Evolutionary conservation across 2,329 filamentous ascomycete species (phyloP), one percentile per base, ranked within the genome.

Genomic region (Mollisia scopiformis): DNA sequence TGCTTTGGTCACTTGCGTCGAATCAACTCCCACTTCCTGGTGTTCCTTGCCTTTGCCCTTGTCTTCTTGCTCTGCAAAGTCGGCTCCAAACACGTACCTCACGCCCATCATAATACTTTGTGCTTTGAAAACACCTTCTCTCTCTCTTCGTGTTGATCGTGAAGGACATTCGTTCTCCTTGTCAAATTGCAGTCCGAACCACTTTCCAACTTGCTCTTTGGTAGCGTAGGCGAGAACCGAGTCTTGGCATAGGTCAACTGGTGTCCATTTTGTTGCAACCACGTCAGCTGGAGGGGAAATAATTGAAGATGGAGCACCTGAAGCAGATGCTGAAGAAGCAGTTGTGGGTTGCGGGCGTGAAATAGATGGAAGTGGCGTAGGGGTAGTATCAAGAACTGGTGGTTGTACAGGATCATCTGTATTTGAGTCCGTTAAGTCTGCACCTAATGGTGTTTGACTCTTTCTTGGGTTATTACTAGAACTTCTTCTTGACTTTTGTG

Each of bases 91-190:
- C 11, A 65, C 61, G 54, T 59, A 65, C 39, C 63, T 57, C 14
- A 65, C 63, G 30, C 63, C 63, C 63, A 65, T 63, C 30, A 65
- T 21, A 21, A 65, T 59, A 46, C 59, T 53, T 47, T 35, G 52
- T 3, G 60, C 59, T 37, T 61, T 57, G 33, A 65, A 65, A 23
- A 63, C 56, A 25, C 53, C 58, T n/a, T 66, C 61, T n/a, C 43
- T 28, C 46, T 66, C 61, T 7, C 10, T 11, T 25, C 39, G 56
- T 6, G 51, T 55, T 13, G 6, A 27, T 52, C 59, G 50, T 6
- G 52, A 51, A 37, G 54, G 53, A 13, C 35, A 25, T 10, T 39
- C 55, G 1, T 31, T 31, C 5, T 0, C 3, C 3, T 16, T 14
- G 21, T 57, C 51, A 47, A 47, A 39, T 6, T 61, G 52, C 11